Evolutionary conservation across 2,329 filamentous ascomycete genomes (phyloP).

Genomic region (Diaporthe citri): DNA sequence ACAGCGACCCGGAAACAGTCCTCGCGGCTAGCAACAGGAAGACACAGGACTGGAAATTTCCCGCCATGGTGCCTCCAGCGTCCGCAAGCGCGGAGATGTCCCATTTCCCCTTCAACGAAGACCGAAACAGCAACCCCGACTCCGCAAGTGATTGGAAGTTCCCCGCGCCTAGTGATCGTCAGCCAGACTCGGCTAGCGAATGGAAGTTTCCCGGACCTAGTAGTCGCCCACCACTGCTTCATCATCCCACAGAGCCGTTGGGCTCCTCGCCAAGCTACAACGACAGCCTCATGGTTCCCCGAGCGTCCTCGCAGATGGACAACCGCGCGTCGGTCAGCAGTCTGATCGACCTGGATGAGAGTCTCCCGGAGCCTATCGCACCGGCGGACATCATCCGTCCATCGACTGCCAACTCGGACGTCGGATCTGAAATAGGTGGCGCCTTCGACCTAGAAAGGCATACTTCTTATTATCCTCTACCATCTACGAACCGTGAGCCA

Average conservation of each 20-base stretch:
- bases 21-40: conserved; percentile 52
- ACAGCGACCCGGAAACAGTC: conserved; percentile 70
- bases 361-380: conserved; percentile 56
- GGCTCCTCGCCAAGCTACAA: conserved; percentile 45
- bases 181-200: neutral
- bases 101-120: conserved; percentile 57
- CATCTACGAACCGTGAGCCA: conserved; percentile 57
- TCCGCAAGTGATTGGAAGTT: conserved; percentile 31
- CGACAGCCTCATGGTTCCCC: conserved; percentile 51
- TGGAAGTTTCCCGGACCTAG: conserved; percentile 45
- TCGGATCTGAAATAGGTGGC: conserved; percentile 66
- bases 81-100: conserved; percentile 63
- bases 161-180: neutral
- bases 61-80: conserved; percentile 61
- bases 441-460: conserved; percentile 75
- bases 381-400: conserved; percentile 63
- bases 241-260: conserved; percentile 62
- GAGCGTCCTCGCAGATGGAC: conserved; percentile 43
- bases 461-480: conserved; percentile 64
- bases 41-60: conserved; percentile 67
- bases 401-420: conserved; percentile 72
- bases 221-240: conserved; percentile 57
- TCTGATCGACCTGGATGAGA: conserved; percentile 53
- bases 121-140: conserved; percentile 39
- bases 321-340: conserved; percentile 53